Evolutionary conservation across 495 filamentous ascomycete species (phyloP), one percentile per base, ranked within the genome.

Genomic region (Polyplosphaeria fusca): DNA sequence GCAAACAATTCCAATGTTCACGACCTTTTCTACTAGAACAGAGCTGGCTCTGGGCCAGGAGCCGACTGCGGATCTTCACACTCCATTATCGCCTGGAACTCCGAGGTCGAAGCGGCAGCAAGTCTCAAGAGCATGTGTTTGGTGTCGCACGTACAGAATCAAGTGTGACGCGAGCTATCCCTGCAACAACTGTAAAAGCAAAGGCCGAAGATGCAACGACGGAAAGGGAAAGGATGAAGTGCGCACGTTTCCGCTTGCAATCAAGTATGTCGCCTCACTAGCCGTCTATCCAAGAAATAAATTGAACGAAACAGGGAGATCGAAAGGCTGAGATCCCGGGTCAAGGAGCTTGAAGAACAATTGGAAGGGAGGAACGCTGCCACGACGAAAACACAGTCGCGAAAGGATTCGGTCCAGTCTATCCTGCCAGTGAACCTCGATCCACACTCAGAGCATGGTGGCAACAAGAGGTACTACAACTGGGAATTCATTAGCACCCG

Each of bases 81-180:
- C 30, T 35, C 30, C 30, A 7, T 7, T 35, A 7, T 35, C 30
- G 7, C 30, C 30, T 7, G 14, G 30, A 7, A 7, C 14, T 14
- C 14, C 40, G 40, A 25, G 52, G 30, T 27, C 53, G 22, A 75
- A 72, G 60, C 62, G 74, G 12, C 67, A 60, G 22, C 75, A 78
- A 54, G 77, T 77, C 5, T 64, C 70, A 18, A 65, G 75, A 9
- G 75, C 77, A 2, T 79, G 76, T 54, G 75, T 76, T 60, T 76
- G 73, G 71, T 79, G 77, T 44, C 74, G 76, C 7, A 52, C 70
- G 5, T 71, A 76, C 48, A 68, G 75, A 2, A 71, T 75, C 56
- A 78, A 76, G 55, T 79, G 76, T 54, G 74, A 80, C 57, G 71
- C 70, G 38, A 52, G 62, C 18, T 52, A 67, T 40, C 77, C 75